Evolutionary conservation across 139 green algal genomes (phyloP), one percentile per base, ranked within the genome.

Genomic region (Chlorella vulgaris): DNA sequence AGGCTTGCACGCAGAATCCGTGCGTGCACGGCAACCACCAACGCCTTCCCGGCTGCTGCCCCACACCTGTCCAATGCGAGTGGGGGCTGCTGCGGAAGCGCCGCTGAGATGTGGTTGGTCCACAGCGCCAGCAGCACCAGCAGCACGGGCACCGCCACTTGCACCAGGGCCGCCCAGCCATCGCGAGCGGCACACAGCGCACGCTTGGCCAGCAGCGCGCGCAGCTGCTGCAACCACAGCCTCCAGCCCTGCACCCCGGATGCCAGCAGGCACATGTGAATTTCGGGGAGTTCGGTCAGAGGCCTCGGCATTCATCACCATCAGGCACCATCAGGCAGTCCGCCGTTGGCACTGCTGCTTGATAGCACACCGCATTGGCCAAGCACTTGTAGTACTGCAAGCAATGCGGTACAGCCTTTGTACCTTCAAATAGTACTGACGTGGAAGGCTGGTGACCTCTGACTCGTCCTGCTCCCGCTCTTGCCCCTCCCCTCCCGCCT

Each of bases 191-290:
- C 90, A 38, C 87, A 91, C 82, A 93, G 80, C 43, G 76, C 78
- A 7, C 92, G 79, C 87, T 96, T 96, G 36, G 82, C 50, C 29
- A 94, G 83, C 83, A 96, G 86, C 3, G 88, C 92, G 0, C 78
- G 78, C 31, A 91, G 79, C 81, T 94, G 92, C 70, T 87, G 85
- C 39, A 51, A 53, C 66, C 88, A 92, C 69, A 95, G 84, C 36
- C 24, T 35, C 28, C n/a, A n/a, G 22, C 84, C 76, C 58, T 77
- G 70, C 74, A 65, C 21, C 65, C n/a, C n/a, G n/a, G n/a, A n/a
- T n/a, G n/a, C n/a, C n/a, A n/a, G n/a, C n/a, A 62, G 50, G 42
- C 80, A 24, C 28, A 61, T 47, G n/a, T n/a, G n/a, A n/a, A n/a
- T n/a, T n/a, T n/a, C n/a, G n/a, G n/a, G n/a, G n/a, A n/a, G n/a